Evolutionary conservation across 306 rosid species (phyloP).

Genomic region (Cicer chorassanicum): DNA sequence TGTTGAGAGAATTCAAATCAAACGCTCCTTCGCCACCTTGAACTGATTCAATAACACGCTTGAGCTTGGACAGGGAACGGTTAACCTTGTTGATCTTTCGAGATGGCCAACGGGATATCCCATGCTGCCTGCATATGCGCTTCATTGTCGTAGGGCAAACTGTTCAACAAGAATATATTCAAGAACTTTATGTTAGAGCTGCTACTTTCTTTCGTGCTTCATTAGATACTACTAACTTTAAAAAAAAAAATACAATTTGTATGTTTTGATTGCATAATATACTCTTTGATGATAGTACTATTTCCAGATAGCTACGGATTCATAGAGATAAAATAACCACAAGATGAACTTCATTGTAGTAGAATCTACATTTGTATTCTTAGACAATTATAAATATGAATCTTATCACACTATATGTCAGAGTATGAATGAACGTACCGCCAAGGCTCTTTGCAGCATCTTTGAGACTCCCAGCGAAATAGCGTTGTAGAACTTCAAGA

Average conservation of each 20-base stretch:
- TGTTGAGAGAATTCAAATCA: conserved; percentile 62
- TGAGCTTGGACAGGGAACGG: conserved; percentile 86
- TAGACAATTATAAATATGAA: neutral
- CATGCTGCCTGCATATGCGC: conserved; percentile 98
- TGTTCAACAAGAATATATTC: conserved; percentile 50
- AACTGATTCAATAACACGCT: conserved; percentile 88
- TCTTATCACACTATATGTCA: conserved; percentile 10
- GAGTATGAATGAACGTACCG: conserved; percentile 61
- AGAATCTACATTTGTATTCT: neutral
- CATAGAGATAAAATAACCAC: conserved; percentile 25
- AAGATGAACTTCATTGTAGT: conserved; percentile 19
- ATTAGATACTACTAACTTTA: neutral
- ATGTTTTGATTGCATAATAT: neutral
- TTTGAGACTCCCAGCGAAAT: conserved; percentile 96
- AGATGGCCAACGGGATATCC: conserved; percentile 99
- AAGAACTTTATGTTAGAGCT: conserved; percentile 38
- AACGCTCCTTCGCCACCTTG: conserved; percentile 90
- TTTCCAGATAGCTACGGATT: conserved; percentile 24
- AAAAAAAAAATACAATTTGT: neutral
- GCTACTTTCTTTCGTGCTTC: neutral
- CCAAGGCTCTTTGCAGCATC: conserved; percentile 99
- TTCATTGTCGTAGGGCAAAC: conserved; percentile 99
- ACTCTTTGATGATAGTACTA: conserved; percentile 13
- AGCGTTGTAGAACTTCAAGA: conserved; percentile 83
- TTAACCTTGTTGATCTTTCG: conserved; percentile 96